Evolutionary conservation across 2,329 filamentous ascomycete species (phyloP).

Genomic region (Dactylellina leptospora): DNA sequence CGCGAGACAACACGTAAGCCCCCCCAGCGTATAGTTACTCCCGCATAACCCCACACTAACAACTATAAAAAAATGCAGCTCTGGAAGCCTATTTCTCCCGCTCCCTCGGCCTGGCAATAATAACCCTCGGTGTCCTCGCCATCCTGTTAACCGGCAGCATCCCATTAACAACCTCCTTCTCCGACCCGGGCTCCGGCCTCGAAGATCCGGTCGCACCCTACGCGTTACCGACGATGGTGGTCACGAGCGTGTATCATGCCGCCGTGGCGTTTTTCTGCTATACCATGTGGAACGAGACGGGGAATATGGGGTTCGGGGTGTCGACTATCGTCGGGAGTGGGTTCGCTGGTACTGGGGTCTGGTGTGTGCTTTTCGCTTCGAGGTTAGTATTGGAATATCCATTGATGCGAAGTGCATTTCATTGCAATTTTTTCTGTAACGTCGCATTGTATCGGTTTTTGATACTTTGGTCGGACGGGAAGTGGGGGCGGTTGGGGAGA

Average conservation of each 20-base stretch:
- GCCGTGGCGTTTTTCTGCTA: slow-evolving; percentile 73
- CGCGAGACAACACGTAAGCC: slow-evolving; percentile 66
- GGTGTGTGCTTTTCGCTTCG: slow-evolving; percentile 65
- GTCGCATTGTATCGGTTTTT: too few species aligned
- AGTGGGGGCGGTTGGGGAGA: too few species aligned
- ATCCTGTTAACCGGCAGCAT: slow-evolving; percentile 76
- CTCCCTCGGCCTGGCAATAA: slow-evolving; percentile 72
- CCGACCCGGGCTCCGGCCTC: slow-evolving; percentile 59
- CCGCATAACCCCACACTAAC: neutral
- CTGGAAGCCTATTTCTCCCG: slow-evolving; percentile 79
- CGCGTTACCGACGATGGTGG: slow-evolving; percentile 71
- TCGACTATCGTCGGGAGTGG: slow-evolving; percentile 68
- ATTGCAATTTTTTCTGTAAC: too few species aligned
- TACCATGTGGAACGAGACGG: slow-evolving; percentile 69
- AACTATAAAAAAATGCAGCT: slow-evolving; percentile 58
- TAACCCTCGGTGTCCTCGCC: slow-evolving; percentile 71
- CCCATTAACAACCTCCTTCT: slow-evolving; percentile 65
- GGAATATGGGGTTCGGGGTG: slow-evolving; percentile 69
- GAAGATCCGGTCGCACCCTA: slow-evolving; percentile 68
- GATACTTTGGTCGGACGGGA: too few species aligned
- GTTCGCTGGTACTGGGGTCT: slow-evolving; percentile 71
- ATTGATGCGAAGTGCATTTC: too few species aligned
- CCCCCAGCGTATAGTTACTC: neutral
- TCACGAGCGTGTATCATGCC: slow-evolving; percentile 74
- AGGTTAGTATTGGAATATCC: slow-evolving; percentile 15